phyloP scores from a whole-genome alignment of 768 basidiomycete species.

The Postia placenta region DNA sequence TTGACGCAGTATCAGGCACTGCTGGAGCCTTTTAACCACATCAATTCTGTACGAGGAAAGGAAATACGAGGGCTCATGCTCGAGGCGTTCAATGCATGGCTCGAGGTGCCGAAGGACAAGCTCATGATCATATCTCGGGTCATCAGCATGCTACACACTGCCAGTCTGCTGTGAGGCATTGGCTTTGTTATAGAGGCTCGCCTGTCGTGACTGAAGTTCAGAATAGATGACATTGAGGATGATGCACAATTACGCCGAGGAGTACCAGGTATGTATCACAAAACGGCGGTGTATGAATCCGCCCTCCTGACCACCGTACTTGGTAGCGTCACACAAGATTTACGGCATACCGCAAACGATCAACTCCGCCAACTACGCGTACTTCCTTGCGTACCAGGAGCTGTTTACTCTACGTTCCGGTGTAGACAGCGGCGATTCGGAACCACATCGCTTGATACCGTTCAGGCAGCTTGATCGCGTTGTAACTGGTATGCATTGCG shows the following conservation, averaged over 20 bases:
- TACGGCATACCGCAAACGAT: conserved; percentile 96
- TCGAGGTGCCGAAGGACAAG: conserved; percentile 70
- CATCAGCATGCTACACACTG: conserved; percentile 92
- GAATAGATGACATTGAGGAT: conserved; percentile 94
- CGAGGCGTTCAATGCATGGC: conserved; percentile 91
- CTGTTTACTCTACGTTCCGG: conserved; percentile 51
- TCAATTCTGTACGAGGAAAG: conserved; percentile 82
- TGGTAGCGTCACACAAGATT: conserved; percentile 84
- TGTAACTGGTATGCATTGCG: conserved; percentile 57
- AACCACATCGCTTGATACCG: conserved; percentile 18
- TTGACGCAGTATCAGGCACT: conserved; percentile 35
- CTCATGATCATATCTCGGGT: conserved; percentile 71
- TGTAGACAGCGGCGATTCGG: conserved; percentile 8
- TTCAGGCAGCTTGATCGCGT: conserved; percentile 55
- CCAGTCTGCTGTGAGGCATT: conserved; percentile 75
- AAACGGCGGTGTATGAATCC: background rate
- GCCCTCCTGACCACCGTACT: background rate
- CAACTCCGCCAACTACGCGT: conserved; percentile 95
- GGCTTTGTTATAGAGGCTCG: background rate
- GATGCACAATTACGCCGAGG: conserved; percentile 84
- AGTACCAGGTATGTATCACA: conserved; percentile 53
- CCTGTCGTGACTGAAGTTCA: conserved; percentile 26
- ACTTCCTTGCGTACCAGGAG: conserved; percentile 89
- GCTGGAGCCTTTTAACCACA: conserved; percentile 85
- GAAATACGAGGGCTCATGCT: conserved; percentile 86